Conservation (phyloP, 2,329 filamentous ascomycete species). For the Colletotrichum falcatum region DNA sequence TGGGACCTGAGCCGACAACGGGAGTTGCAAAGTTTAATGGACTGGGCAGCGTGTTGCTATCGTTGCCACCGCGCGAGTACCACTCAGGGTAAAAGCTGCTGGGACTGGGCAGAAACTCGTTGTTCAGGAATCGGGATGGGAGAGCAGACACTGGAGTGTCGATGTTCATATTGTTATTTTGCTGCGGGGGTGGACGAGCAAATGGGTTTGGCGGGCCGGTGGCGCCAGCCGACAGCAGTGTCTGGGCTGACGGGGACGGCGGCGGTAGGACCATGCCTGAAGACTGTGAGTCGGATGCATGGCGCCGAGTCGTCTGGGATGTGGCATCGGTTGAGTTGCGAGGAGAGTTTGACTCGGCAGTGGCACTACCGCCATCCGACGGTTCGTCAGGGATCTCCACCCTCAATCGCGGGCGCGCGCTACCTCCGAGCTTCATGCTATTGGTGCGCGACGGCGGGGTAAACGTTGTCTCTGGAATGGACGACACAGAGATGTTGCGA, state of each 20-base stretch:
- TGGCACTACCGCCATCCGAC: conserved; percentile 80
- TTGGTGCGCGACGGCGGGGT: conserved; percentile 83
- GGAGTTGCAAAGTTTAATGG: conserved; percentile 95
- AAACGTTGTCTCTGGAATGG: conserved; percentile 72
- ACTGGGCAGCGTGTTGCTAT: conserved; percentile 90
- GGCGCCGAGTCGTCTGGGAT: conserved; percentile 64
- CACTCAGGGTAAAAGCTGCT: conserved; percentile 94
- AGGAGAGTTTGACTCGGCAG: conserved; percentile 76
- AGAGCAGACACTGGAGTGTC: conserved; percentile 90
- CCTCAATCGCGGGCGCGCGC: conserved; percentile 84
- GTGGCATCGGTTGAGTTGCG: conserved; percentile 70
- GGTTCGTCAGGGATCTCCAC: conserved; percentile 95
- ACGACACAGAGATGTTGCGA: conserved; percentile 67
- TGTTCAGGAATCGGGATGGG: conserved; percentile 89
- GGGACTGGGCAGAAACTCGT: conserved; percentile 88
- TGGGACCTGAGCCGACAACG: conserved; percentile 70
- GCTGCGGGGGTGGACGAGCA: conserved; percentile 84
- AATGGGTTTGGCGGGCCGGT: conserved; percentile 96
- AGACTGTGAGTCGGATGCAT: conserved; percentile 66
- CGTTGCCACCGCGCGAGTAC: conserved; percentile 76
- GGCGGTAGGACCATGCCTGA: conserved; percentile 84
- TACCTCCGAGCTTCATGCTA: conserved; percentile 74
- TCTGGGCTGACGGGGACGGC: conserved; percentile 88
- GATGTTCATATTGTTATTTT: conserved; percentile 63
- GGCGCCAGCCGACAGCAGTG: conserved; percentile 89